Base-by-base conservation (phyloP, 2,329 filamentous ascomycete species). In the Pseudocercospora ulei region DNA sequence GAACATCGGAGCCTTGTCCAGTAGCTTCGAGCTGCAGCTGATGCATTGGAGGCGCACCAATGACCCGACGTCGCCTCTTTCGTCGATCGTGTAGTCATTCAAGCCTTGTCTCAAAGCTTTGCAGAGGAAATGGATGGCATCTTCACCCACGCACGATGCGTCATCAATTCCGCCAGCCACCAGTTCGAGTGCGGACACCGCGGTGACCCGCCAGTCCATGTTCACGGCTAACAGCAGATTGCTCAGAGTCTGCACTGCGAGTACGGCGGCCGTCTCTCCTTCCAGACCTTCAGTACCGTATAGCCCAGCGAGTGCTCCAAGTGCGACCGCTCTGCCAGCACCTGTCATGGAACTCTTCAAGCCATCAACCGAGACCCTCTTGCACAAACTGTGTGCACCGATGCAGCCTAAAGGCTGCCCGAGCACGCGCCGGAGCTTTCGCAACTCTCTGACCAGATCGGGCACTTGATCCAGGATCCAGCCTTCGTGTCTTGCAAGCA, bases 81-180 rank as follows among this genome's bases (percentile, higher is more conserved):
- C 79, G 49, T 84, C 88, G 3, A 84, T 87, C 0, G 84, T 93
- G 56, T 96, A 96, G 57, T 98, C 87, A 49, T 88, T 80, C 17
- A 98, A 63, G 0, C 79, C 65, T 17, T 54, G 36, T 16, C 52
- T 49, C 4, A 57, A 28, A 2, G 54, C 50, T 6, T 41, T 19
- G 3, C 62, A 44, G 5, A 67, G 46, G 2, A 20, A 28, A 8
- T 41, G 20, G 7, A 43, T 25, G 13, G 50, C 39, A 3, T 19
- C 17, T 7, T 11, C 3, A 8, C 50, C 49, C 9, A 47, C 13
- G 6, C 9, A 5, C 3, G 14, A 11, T 5, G n/a, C 24, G 6
- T 41, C 34, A 13, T 26, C 11, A 11, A 37, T 20, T 22, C 41
- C 27, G 7, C 24, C 22, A 6, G 44, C 35, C 11, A 45, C 51